phyloP scores from a whole-genome alignment of 2,329 filamentous ascomycete genomes.

The Plenodomus biglobosus region DNA sequence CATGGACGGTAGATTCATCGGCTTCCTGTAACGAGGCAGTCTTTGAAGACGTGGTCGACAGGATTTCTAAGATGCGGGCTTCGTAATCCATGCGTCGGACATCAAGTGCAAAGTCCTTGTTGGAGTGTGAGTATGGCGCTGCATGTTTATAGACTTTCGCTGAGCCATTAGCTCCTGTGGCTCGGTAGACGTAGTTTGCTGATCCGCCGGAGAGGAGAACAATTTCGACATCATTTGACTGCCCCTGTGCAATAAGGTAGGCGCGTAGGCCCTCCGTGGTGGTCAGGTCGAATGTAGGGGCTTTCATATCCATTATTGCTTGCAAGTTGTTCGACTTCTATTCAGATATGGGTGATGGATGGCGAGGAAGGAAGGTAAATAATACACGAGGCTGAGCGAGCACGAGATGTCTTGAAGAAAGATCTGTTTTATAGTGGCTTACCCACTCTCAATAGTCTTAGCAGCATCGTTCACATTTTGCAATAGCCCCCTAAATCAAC shows the following conservation, averaged over 20 bases:
- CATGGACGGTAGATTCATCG: slow-evolving; percentile 13
- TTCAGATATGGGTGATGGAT: neutral
- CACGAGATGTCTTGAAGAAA: too few species aligned
- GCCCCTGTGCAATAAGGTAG: slow-evolving; percentile 19
- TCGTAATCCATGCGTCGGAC: slow-evolving; percentile 41
- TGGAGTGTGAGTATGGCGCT: slow-evolving; percentile 30
- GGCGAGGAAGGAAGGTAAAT: neutral
- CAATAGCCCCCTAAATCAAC: too few species aligned
- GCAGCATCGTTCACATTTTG: too few species aligned
- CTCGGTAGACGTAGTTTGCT: slow-evolving; percentile 43
- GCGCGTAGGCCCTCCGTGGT: slow-evolving; percentile 20
- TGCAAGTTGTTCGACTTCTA: neutral
- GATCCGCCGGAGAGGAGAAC: slow-evolving; percentile 35
- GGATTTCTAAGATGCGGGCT: slow-evolving; percentile 21
- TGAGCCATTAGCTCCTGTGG: slow-evolving; percentile 12
- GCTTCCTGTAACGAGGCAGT: slow-evolving; percentile 7
- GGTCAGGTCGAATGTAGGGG: slow-evolving; percentile 13
- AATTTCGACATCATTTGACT: slow-evolving; percentile 6
- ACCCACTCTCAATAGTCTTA: too few species aligned
- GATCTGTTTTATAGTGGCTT: too few species aligned
- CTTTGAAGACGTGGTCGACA: slow-evolving; percentile 8
- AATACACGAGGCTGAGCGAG: too few species aligned
- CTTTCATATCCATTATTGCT: neutral
- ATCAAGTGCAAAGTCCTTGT: slow-evolving; percentile 28
- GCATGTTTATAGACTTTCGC: slow-evolving; percentile 42